Percentiles rank a stretch among this genome's conserved stretches.
Evolutionary conservation across 768 basidiomycete genomes (phyloP).

Genomic region (Hericium rajendrae): DNA sequence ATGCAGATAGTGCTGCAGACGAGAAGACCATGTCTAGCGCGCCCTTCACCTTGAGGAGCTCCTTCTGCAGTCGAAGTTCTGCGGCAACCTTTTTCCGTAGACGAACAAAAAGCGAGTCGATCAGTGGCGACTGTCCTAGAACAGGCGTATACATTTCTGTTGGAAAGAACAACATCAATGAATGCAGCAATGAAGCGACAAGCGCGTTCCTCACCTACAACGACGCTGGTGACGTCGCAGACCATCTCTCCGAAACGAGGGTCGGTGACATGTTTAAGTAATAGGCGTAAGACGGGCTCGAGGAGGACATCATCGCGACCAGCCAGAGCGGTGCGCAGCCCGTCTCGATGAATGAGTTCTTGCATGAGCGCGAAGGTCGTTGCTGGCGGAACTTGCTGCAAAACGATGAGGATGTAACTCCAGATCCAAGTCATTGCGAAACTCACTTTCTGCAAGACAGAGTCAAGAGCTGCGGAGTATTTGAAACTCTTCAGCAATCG

Average conservation of each 20-base stretch:
- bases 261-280: conserved; percentile 79
- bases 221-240: conserved; percentile 66
- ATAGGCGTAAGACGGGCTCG: conserved; percentile 81
- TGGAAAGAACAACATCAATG: conserved; percentile 1
- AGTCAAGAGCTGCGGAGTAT: conserved; percentile 90
- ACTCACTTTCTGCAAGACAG: conserved; percentile 74
- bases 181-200: conserved; percentile 1
- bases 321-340: conserved; percentile 72
- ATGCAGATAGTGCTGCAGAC: conserved; percentile 32
- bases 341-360: conserved; percentile 89
- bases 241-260: conserved; percentile 90
- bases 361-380: conserved; percentile 86
- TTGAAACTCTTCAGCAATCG: conserved; percentile 83
- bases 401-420: conserved; percentile 1
- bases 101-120: conserved; percentile 77
- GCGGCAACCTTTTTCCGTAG: conserved; percentile 76
- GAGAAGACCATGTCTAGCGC: conserved; percentile 87
- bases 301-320: conserved; percentile 91
- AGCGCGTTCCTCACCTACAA: conserved; percentile 57
- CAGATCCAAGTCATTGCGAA: neutral
- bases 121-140: conserved; percentile 88
- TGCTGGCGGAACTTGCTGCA: conserved; percentile 71
- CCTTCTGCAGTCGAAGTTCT: conserved; percentile 83
- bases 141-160: conserved; percentile 88
- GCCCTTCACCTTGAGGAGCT: conserved; percentile 73